Percentiles rank a stretch among this genome's conserved stretches.
Conservation (phyloP, 73 alveolate species). For the Blepharisma japonicum region DNA sequence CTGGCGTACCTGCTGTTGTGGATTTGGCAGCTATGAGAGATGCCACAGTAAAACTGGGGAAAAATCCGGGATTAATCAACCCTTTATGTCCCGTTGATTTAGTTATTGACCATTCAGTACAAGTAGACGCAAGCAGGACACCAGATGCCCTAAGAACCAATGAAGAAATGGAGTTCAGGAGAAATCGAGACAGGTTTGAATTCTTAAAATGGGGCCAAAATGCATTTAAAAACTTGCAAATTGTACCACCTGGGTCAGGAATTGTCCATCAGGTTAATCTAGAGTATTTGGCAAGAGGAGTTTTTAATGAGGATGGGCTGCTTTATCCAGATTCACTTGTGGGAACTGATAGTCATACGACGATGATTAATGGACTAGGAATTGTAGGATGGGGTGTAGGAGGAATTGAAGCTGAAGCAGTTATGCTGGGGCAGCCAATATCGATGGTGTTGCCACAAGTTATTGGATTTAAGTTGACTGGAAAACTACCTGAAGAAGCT, state of each 20-base stretch:
- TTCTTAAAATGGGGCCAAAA: constrained; percentile 89
- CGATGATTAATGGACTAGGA: constrained; percentile 91
- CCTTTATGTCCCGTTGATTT: constrained; percentile 91
- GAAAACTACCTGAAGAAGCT: constrained; percentile 67
- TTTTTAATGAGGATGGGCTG: constrained; percentile 48
- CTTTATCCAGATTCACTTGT: constrained; percentile 87
- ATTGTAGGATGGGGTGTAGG: constrained; percentile 95
- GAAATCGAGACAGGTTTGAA: constrained; percentile 82
- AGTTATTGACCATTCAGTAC: constrained; percentile 83
- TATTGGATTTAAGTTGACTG: constrained; percentile 86
- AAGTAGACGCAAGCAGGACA: constrained; percentile 80
- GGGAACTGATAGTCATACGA: constrained; percentile 89
- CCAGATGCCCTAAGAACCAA: constrained; percentile 69
- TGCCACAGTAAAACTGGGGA: constrained; percentile 82
- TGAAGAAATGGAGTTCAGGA: constrained; percentile 70
- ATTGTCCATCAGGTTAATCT: constrained; percentile 65
- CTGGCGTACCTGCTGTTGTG: constrained; percentile 94
- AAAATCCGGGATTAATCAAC: constrained; percentile 72
- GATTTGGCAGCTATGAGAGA: constrained; percentile 95
- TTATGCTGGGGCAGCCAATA: constrained; percentile 82
- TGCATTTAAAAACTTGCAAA: constrained; percentile 75
- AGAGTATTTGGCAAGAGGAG: constrained; percentile 87
- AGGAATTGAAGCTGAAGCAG: constrained; percentile 93
- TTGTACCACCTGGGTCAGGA: constrained; percentile 91
- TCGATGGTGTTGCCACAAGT: constrained; percentile 87